A percentile compares a stretch with the other conserved stretches of the same genome.
Evolutionary conservation across 1,139 yeast genomes (phyloP).

Genomic region (Ogataea hybrid): DNA sequence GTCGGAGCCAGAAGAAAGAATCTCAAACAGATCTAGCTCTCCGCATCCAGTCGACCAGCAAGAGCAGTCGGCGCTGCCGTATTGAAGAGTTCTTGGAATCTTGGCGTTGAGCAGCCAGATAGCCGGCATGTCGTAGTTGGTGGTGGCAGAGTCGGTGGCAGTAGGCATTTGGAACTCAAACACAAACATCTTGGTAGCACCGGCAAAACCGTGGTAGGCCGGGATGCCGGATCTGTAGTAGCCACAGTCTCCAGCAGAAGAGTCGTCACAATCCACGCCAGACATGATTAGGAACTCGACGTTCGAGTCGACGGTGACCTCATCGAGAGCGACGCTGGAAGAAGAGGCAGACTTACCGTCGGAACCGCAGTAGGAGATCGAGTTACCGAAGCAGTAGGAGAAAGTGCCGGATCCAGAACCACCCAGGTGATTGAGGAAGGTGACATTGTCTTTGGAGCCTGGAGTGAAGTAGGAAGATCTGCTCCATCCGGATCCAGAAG

Average conservation of each 20-base stretch:
- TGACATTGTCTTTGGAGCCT: conserved; percentile 64
- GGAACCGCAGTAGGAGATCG: conserved; percentile 73
- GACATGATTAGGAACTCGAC: conserved; percentile 79
- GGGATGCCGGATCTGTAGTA: conserved; percentile 83
- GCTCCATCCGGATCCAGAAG: conserved; percentile 63
- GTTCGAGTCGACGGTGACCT: conserved; percentile 66
- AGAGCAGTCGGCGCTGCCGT: conserved; percentile 75
- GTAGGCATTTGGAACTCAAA: conserved; percentile 92
- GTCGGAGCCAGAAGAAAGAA: conserved; percentile 67
- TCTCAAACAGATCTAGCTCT: conserved; percentile 90
- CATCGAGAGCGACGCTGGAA: conserved; percentile 57
- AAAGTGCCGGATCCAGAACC: conserved; percentile 82
- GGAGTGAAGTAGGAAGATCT: conserved; percentile 74
- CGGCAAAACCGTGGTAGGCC: conserved; percentile 89
- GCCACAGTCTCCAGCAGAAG: conserved; percentile 70
- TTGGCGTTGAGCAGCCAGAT: conserved; percentile 93
- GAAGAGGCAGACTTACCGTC: conserved; percentile 72
- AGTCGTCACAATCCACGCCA: conserved; percentile 55
- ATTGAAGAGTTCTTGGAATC: conserved; percentile 92
- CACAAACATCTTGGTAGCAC: conserved; percentile 74
- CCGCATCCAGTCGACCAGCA: conserved; percentile 99
- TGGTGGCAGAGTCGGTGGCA: conserved; percentile 47
- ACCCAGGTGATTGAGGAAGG: conserved; percentile 82
- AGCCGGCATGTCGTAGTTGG: conserved; percentile 88
- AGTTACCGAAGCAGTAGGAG: conserved; percentile 84